A percentile compares a stretch with the other conserved stretches of the same genome.
Evolutionary conservation across 805 yeast species (phyloP).

Genomic region (Torulaspora gathmanii): DNA sequence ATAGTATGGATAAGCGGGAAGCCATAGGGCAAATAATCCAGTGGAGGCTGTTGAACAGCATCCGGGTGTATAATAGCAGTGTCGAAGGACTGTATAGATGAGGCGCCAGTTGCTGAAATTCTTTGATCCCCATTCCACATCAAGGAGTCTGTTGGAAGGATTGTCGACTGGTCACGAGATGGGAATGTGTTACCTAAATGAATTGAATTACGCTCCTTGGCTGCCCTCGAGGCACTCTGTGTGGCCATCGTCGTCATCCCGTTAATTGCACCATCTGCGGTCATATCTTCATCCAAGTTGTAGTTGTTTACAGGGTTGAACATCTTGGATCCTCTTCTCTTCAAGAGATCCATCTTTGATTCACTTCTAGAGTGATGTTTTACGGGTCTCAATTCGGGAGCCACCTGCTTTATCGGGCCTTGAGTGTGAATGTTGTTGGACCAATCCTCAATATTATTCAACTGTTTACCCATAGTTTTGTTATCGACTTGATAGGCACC

Average conservation of each 20-base stretch:
- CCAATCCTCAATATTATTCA: constrained; percentile 77
- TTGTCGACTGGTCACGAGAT: constrained; percentile 10
- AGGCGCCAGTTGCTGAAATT: constrained; percentile 10
- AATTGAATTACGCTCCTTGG: constrained; percentile 5
- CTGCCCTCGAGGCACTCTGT: constrained; percentile 42
- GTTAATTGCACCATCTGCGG: constrained; percentile 16
- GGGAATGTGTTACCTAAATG: constrained; percentile 6
- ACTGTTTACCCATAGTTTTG: constrained; percentile 58
- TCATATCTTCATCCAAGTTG: constrained; percentile 1
- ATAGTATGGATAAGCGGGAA: constrained; percentile 72
- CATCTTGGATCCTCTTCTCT: constrained; percentile 37
- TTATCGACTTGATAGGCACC: constrained; percentile 67
- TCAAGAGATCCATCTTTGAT: constrained; percentile 36
- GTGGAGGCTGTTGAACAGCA: constrained; percentile 87
- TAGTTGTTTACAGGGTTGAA: constrained; percentile 13
- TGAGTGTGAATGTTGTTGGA: constrained; percentile 55
- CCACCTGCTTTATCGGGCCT: constrained; percentile 51
- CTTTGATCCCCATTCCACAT: constrained; percentile 12
- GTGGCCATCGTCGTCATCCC: constrained; percentile 57
- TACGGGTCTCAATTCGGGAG: constrained; percentile 49
- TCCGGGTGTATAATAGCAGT: constrained; percentile 65
- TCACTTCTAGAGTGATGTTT: constrained; percentile 25
- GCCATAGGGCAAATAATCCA: constrained; percentile 79
- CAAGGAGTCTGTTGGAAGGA: constrained; percentile 16
- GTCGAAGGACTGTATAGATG: constrained; percentile 44